Base-by-base conservation (phyloP, 345 rosid species). In the Hypericum perforatum region DNA sequence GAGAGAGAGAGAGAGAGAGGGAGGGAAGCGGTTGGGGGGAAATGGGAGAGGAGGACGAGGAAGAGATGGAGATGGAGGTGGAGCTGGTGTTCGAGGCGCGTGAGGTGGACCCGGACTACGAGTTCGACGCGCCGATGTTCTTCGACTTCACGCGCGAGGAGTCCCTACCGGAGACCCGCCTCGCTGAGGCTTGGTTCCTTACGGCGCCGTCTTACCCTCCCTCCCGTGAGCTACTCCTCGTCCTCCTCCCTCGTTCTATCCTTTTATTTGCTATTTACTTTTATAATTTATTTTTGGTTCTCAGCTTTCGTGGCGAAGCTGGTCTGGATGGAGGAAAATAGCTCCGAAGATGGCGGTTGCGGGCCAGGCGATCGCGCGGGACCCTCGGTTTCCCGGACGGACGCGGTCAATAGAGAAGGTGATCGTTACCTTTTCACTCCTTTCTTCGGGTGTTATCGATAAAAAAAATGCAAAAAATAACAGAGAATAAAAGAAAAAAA, bases 101-200 rank as follows among this genome's bases (percentile, higher is more conserved):
- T 16, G 95, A 84, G 66, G 61, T 86, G 39, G 99, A 94, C 76
- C 68, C 74, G 39, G 85, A 75, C 29, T 94, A 89, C 73, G 99
- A 94, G 85, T 94, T 82, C 46, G 96, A 89, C 38, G 99, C 99
- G 22, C 63, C 88, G 54, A 68, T 70, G 56, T 82, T 74, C 84
- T 86, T 64, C 52, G 97, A 94, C 68, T 86, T 94, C 74, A 64
- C 80, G 5, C 76, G 80, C 7, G 85, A 74, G 39, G 99, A 94
- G 68, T 71, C 70, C 12, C 36, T 36, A 0, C 61, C 14, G 15
- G 97, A 86, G 81, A 87, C 89, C 43, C 62, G 70, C 45, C 67
- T 39, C 16, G 80, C 86, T 0, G 88, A 94, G 68, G 65, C 63
- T 45, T 94, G 99, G 99, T 86, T 94, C 63, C 66, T 75, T 13